Evolutionary conservation across 352 stramenopile genomes (phyloP).

Genomic region (Pythium plurisporium): DNA sequence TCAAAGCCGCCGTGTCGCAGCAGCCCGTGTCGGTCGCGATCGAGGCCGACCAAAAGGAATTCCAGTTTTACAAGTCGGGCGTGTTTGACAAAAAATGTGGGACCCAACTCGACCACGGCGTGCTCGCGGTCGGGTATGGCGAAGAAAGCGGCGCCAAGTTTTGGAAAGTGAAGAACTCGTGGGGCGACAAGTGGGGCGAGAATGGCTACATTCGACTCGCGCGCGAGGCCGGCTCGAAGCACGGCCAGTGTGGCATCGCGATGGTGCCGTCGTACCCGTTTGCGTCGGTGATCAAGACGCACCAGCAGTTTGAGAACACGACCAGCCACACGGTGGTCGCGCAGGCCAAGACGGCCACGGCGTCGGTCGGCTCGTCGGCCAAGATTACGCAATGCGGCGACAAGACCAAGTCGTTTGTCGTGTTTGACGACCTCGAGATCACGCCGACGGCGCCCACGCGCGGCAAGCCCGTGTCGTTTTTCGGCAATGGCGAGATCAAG

Average conservation of each 20-base stretch:
- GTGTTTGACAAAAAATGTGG: conserved; percentile 46
- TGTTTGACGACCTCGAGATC: conserved; percentile 70
- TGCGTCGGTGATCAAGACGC: conserved; percentile 33
- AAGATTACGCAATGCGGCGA: conserved; percentile 83
- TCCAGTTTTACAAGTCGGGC: conserved; percentile 76
- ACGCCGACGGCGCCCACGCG: conserved; percentile 57
- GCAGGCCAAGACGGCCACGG: conserved; percentile 6
- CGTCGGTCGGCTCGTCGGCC: conserved; percentile 52
- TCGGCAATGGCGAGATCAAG: conserved; percentile 65
- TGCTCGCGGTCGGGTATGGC: conserved; percentile 92
- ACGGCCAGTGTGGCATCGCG: conserved; percentile 94
- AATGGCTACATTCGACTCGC: conserved; percentile 84
- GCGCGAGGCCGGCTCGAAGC: conserved; percentile 43
- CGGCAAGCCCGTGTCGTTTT: conserved; percentile 72
- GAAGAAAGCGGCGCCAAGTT: conserved; percentile 87
- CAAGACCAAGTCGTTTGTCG: conserved; percentile 48
- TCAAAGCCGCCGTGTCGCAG: conserved; percentile 85
- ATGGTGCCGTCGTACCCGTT: conserved; percentile 77
- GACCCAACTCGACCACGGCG: conserved; percentile 90
- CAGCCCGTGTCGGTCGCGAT: conserved; percentile 86
- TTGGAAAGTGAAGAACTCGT: conserved; percentile 95
- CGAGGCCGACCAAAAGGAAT: conserved; percentile 71
- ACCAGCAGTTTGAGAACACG: conserved; percentile 7
- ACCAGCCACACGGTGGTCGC: conserved; percentile 21
- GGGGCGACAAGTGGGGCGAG: conserved; percentile 85